Base-by-base conservation (phyloP, 1,284 basidiomycete genomes). In the Hypsizygus ulmarius region DNA sequence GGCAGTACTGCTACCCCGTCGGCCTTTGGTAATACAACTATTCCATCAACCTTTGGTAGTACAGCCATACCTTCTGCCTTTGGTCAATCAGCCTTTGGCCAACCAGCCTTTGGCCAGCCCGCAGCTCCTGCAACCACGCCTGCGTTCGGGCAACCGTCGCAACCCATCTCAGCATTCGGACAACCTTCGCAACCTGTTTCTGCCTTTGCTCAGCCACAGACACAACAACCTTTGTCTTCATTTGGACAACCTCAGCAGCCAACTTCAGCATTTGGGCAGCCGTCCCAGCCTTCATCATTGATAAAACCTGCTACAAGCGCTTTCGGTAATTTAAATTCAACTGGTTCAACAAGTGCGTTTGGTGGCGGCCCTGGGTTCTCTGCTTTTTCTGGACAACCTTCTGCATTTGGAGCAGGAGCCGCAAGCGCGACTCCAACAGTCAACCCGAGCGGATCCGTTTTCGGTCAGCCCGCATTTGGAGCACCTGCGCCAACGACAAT, bases 111-210 rank as follows among this genome's bases (percentile, higher is more conserved):
- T 35, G 59, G 61, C 15, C 57, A 57, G 51, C 44, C 63, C 14
- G 53, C 55, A 5, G 38, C 59, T 27, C 41, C 59, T 25, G 25
- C 60, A 16, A 33, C 30, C 18, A 43, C 58, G 18, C 57, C 63
- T 16, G 65, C 68, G 4, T 81, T 81, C 49, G 71, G 70, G 1
- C 71, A 73, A 32, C 64, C 70, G 2, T 15, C 67, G 1, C 63
- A 57, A 32, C 45, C 63, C 3, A 51, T 64, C 9, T 71, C 72
- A 8, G 68, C 66, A 1, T 75, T 79, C 57, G 71, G 69, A 2
- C 74, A 75, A 45, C 63, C 46, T 16, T 32, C 50, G 10, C 29
- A 57, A 60, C 38, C 62, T 5, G 28, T 35, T 0, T 71, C 77
- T 27, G 69, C 65, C 0, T 73, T 74, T 49, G 67, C 63, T 15